A percentile compares a stretch with the other conserved stretches of the same genome.
Conservation (phyloP, 306 rosid genomes). For the Lupinus albus region DNA sequence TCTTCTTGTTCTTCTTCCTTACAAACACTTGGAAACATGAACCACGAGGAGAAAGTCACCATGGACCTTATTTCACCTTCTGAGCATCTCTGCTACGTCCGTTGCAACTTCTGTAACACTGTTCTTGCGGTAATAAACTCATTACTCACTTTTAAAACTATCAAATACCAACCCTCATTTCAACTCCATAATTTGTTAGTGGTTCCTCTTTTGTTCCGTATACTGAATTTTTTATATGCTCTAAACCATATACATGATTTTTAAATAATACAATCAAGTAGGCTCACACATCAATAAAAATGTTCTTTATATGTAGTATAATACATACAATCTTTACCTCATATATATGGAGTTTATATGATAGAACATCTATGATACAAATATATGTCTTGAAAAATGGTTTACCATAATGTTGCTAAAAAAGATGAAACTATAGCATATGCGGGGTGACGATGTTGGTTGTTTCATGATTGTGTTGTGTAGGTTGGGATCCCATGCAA, state of each 20-base stretch:
- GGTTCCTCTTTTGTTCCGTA: not conserved
- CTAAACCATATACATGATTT: too few species aligned
- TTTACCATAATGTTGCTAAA: constrained; percentile 18
- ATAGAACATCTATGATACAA: not conserved
- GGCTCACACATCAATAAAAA: too few species aligned
- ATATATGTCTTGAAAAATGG: not conserved
- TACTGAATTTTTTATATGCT: not conserved
- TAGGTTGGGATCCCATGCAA: constrained; percentile 97
- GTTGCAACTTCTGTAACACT: constrained; percentile 96
- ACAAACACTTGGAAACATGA: constrained; percentile 48
- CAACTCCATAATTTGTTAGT: not conserved
- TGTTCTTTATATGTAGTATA: not conserved
- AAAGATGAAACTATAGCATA: not conserved
- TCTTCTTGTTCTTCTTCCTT: not conserved
- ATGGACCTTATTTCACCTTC: constrained; percentile 75
- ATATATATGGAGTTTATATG: not conserved
- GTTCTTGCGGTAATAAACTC: constrained; percentile 72
- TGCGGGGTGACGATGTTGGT: constrained; percentile 2
- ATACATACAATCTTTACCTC: not conserved
- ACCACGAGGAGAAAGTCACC: constrained; percentile 65
- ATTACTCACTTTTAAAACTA: not conserved
- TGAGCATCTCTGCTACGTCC: constrained; percentile 92
- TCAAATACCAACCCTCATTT: not conserved
- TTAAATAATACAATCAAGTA: too few species aligned
- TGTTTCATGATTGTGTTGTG: not conserved